Evolutionary conservation across 805 yeast genomes (phyloP), one percentile per base, ranked within the genome.

Genomic region (Brettanomyces nanus): DNA sequence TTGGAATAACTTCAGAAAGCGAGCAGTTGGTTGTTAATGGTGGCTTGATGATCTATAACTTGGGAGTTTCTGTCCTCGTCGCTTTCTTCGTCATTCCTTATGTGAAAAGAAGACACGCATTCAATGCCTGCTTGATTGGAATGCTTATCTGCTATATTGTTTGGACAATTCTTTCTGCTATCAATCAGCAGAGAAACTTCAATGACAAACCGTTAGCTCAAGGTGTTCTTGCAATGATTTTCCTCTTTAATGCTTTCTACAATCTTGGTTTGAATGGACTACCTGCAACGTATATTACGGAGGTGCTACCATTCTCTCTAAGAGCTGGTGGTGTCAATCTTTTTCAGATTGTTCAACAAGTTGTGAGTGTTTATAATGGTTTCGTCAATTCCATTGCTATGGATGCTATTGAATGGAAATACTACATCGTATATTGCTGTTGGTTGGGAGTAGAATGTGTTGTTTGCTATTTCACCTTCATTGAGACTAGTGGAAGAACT

Each of bases 211-310:
- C 77, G 22, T 37, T 42, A 26, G 37, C 45, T 31, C 40, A 48
- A 39, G 46, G 43, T 19, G 35, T 47, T n/a, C 36, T 52, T 14
- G 72, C 72, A 5, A 66, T 72, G 74, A 71, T 73, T 38, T 72
- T 70, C 62, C 48, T 71, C 30, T 69, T 59, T 63, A 61, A 63
- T 51, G 47, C 53, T 36, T 57, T 61, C 30, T 71, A 69, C 54
- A 59, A 66, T 46, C 52, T 62, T 31, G 70, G 69, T 28, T 49
- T 57, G 37, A 66, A 68, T 41, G 74, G 74, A 35, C 58, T 69
- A 38, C 71, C 73, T 36, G 63, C 52, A 48, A 47, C 68, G 32
- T 71, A 71, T 49, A 47, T 64, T 36, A 67, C 76, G 28, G 77
- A 69, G 51, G 56, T 57, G 25, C 43, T 56, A 35, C 59, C 68